phyloP scores from a whole-genome alignment of 108 stramenopile species.

The Skeletonema marinoi region DNA sequence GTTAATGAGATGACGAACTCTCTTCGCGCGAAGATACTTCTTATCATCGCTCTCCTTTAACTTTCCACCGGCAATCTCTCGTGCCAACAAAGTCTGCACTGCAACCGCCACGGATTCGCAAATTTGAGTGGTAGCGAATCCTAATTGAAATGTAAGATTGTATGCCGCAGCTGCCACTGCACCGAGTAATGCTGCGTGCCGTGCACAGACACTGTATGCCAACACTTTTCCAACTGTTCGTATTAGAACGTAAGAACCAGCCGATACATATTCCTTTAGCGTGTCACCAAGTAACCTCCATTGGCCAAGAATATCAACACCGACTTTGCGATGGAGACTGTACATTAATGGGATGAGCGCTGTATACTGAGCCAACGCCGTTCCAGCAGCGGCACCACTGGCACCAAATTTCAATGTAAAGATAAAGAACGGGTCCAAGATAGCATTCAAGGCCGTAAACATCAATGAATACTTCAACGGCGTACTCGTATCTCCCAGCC shows the following conservation, averaged over 20 bases:
- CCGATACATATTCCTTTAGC: constrained; percentile 71
- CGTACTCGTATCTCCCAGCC: constrained; percentile 89
- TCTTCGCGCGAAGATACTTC: constrained; percentile 32
- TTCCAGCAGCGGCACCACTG: constrained; percentile 91
- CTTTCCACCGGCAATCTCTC: constrained; percentile 72
- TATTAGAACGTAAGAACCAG: constrained; percentile 79
- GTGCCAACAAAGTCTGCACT: constrained; percentile 82
- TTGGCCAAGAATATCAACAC: constrained; percentile 71
- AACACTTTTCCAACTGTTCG: constrained; percentile 87
- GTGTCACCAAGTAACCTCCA: constrained; percentile 50
- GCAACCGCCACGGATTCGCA: constrained; percentile 88
- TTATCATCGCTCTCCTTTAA: constrained; percentile 21
- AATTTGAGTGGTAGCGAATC: constrained; percentile 93
- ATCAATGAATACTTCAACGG: constrained; percentile 81
- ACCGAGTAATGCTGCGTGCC: constrained; percentile 84
- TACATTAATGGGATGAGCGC: constrained; percentile 81
- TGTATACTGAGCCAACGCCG: constrained; percentile 83
- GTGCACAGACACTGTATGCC: constrained; percentile 87
- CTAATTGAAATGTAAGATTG: constrained; percentile 91
- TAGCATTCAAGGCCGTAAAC: constrained; percentile 81
- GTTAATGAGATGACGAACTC: constrained; percentile 80
- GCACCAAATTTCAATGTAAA: constrained; percentile 83
- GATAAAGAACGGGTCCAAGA: constrained; percentile 90
- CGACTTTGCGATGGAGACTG: constrained; percentile 69
- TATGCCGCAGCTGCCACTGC: constrained; percentile 88